These are phyloP conservation scores for Taphrina wiesneri DNA, from an alignment of 1,139 yeast species.

Conservation along the genomic window DNA sequence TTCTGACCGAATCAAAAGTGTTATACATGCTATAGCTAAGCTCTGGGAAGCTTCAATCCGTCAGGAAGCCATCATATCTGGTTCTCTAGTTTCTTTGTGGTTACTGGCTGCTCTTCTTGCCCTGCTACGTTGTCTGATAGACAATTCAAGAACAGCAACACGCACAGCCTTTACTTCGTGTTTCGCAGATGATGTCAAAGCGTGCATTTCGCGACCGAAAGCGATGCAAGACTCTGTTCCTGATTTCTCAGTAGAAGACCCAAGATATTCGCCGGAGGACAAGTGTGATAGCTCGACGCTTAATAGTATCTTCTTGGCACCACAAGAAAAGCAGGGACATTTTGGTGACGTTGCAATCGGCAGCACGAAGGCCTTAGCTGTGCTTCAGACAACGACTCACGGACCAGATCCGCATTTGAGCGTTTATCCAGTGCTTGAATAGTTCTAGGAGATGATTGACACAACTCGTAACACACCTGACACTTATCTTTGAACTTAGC, in stretches of 20 bases:
- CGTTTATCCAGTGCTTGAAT: not conserved
- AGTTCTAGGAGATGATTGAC: not conserved
- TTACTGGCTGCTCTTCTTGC: constrained; percentile 1
- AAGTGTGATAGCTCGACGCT: not conserved
- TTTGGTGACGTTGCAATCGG: not conserved
- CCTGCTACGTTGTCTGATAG: not conserved
- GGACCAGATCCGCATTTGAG: not conserved
- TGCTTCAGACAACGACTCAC: not conserved
- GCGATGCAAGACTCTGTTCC: not conserved
- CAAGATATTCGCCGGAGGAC: not conserved
- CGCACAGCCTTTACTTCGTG: constrained; percentile 18
- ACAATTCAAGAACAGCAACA: not conserved
- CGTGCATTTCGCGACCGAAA: constrained; percentile 11
- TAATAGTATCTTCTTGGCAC: not conserved
- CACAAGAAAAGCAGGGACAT: not conserved
- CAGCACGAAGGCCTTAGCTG: not conserved
- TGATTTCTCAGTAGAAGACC: not conserved
- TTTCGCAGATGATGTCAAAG: constrained; percentile 6
- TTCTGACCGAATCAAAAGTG: not conserved
- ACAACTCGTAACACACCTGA: no score
- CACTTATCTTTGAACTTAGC: no score
- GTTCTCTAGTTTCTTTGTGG: constrained; percentile 2
- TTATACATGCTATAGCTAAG: not conserved
- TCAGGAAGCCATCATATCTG: constrained; percentile 20
- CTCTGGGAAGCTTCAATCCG: constrained; percentile 15